A percentile compares a stretch with the other conserved stretches of the same genome.
Evolutionary conservation across 139 green algal genomes (phyloP).

Genomic region (Coelastrella sp.): DNA sequence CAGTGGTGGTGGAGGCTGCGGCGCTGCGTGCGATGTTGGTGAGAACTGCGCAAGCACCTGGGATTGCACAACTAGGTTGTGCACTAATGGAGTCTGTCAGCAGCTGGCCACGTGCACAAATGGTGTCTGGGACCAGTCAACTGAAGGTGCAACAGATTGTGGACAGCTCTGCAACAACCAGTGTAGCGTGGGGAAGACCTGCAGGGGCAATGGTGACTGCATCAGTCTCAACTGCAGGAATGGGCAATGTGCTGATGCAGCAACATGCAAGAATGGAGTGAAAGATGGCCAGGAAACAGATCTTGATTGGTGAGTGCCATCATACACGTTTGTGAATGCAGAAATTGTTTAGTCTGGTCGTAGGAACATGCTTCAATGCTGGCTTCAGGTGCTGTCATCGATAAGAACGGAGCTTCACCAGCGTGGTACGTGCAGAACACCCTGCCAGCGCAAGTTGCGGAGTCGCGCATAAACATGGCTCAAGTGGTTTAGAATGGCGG

Average conservation of each 20-base stretch:
- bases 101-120: constrained; percentile 18
- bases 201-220: constrained; percentile 15
- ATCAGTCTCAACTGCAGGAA: constrained; percentile 9
- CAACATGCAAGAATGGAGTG: constrained; percentile 16
- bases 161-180: constrained; percentile 1
- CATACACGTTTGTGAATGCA: not conserved
- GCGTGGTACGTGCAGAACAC: not conserved
- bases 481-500: not conserved
- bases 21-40: constrained; percentile 4
- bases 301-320: not conserved
- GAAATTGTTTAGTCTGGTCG: not conserved
- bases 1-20: constrained; percentile 30
- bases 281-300: constrained; percentile 24
- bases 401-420: not conserved
- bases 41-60: not conserved
- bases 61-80: constrained; percentile 6
- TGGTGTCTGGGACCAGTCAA: not conserved
- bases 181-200: not conserved
- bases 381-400: not conserved
- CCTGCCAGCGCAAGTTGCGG: not conserved
- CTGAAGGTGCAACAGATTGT: constrained; percentile 10
- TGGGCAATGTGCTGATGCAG: not conserved
- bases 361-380: too few relatives aligned
- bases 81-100: not conserved
- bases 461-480: too few relatives aligned